Percentiles rank a stretch among this genome's conserved stretches.
phyloP scores from a whole-genome alignment of 192 early-diverging fungal species.

The Entomortierella lignicola region DNA sequence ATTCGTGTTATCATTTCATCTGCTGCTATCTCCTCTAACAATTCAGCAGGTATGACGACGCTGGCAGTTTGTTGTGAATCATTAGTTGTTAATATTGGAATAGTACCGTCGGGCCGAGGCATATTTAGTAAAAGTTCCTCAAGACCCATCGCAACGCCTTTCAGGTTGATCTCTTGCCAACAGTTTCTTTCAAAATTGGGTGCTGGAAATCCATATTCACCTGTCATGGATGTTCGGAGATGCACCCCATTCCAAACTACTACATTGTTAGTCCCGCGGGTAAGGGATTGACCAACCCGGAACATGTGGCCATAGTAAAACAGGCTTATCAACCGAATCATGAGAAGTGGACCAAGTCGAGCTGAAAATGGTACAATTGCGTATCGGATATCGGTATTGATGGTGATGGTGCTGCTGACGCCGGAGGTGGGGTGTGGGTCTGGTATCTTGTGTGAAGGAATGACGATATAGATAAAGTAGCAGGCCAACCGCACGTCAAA shows the following conservation, averaged over 20 bases:
- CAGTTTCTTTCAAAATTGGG: conserved; percentile 41
- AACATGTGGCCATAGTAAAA: conserved; percentile 57
- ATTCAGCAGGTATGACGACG: conserved; percentile 4
- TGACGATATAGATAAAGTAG: conserved; percentile 51
- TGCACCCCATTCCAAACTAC: conserved; percentile 56
- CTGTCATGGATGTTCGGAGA: conserved; percentile 40
- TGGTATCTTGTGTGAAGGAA: conserved; percentile 24
- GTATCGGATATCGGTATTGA: conserved; percentile 30
- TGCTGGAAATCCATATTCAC: conserved; percentile 52
- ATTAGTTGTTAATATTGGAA: neutral
- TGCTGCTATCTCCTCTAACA: conserved; percentile 20
- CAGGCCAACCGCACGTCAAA: conserved; percentile 47
- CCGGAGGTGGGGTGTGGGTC: neutral
- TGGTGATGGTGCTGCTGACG: neutral
- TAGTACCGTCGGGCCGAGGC: conserved; percentile 5
- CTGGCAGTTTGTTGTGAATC: neutral
- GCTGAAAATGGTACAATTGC: conserved; percentile 41
- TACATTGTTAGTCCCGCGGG: conserved; percentile 28
- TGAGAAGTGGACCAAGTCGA: conserved; percentile 48
- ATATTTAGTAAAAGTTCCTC: conserved; percentile 25
- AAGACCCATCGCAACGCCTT: conserved; percentile 36
- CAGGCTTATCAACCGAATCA: conserved; percentile 45
- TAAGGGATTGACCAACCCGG: conserved; percentile 41
- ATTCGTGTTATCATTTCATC: neutral
- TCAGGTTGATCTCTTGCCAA: conserved; percentile 46